Evolutionary conservation across 495 filamentous ascomycete species (phyloP).

Genomic region (Saxophila tyrrhenica): DNA sequence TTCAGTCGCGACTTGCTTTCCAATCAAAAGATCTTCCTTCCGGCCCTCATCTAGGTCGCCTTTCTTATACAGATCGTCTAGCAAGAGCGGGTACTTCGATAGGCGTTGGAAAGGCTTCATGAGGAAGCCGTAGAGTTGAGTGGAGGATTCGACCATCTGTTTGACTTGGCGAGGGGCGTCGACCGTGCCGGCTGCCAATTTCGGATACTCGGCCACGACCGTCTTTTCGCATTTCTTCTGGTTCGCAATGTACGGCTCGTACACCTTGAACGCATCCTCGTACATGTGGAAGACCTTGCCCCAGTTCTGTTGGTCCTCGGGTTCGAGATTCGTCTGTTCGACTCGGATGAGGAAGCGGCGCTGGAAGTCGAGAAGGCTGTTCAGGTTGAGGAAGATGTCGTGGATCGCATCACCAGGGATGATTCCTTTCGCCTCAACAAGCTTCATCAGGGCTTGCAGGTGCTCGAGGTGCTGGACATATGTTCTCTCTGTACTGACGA

Average conservation of each 20-base stretch:
- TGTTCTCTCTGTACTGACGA: slow-evolving; percentile 88
- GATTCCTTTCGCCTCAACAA: slow-evolving; percentile 72
- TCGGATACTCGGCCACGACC: slow-evolving; percentile 51
- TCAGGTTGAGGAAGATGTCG: slow-evolving; percentile 92
- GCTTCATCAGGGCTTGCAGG: slow-evolving; percentile 83
- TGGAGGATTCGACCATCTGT: slow-evolving; percentile 51
- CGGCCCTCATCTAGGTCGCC: slow-evolving; percentile 53
- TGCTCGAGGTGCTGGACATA: slow-evolving; percentile 98
- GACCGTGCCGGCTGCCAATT: slow-evolving; percentile 45
- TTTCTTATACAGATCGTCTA: slow-evolving; percentile 82
- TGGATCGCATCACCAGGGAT: slow-evolving; percentile 85
- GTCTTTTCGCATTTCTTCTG: slow-evolving; percentile 59
- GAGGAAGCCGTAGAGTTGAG: slow-evolving; percentile 71
- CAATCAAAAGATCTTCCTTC: slow-evolving; percentile 55
- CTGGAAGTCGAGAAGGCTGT: slow-evolving; percentile 88
- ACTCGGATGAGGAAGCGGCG: slow-evolving; percentile 88
- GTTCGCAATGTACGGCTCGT: slow-evolving; percentile 95
- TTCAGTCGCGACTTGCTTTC: slow-evolving; percentile 63
- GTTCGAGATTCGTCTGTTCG: slow-evolving; percentile 81
- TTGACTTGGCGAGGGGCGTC: slow-evolving; percentile 33
- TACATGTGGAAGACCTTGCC: slow-evolving; percentile 69
- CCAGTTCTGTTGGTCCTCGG: slow-evolving; percentile 76
- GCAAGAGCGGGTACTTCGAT: slow-evolving; percentile 82
- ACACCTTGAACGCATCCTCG: slow-evolving; percentile 73
- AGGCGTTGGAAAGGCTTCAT: slow-evolving; percentile 94